phyloP scores from a whole-genome alignment of 805 yeast genomes.

The Kodamaea nitidulidarum region DNA sequence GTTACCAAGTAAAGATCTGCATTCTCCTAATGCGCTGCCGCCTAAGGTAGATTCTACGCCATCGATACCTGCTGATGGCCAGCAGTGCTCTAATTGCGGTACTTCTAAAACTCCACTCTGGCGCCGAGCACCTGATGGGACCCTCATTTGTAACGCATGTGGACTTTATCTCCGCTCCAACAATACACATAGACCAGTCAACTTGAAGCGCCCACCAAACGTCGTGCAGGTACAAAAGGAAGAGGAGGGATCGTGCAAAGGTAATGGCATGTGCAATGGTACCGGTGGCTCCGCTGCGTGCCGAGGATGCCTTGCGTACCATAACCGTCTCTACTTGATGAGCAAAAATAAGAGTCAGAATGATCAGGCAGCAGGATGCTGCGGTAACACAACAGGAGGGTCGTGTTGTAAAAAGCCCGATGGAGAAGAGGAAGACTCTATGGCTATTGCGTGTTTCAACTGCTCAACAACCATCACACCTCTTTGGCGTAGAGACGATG shows the following conservation, averaged over 20 bases:
- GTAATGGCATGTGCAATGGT: constrained; percentile 80
- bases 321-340: constrained; percentile 56
- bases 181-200: constrained; percentile 61
- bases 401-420: constrained; percentile 5
- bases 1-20: too few species aligned
- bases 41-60: neutral
- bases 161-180: constrained; percentile 58
- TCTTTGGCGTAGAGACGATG: constrained; percentile 78
- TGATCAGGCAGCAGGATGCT: constrained; percentile 4
- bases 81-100: constrained; percentile 52
- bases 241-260: constrained; percentile 61
- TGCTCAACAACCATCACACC: constrained; percentile 86
- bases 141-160: constrained; percentile 56
- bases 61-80: constrained; percentile 24
- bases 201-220: constrained; percentile 56
- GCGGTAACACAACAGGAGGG: constrained; percentile 2
- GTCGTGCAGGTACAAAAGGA: constrained; percentile 38
- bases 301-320: constrained; percentile 78
- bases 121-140: constrained; percentile 56
- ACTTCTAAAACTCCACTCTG: constrained; percentile 56
- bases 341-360: constrained; percentile 17
- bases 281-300: constrained; percentile 82
- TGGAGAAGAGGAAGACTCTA: constrained; percentile 27
- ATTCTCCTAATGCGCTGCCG: neutral
- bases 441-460: constrained; percentile 75